Percentiles rank a stretch among this genome's conserved stretches.
Conservation (phyloP, 768 basidiomycete species). For the Roridomyces roridus region DNA sequence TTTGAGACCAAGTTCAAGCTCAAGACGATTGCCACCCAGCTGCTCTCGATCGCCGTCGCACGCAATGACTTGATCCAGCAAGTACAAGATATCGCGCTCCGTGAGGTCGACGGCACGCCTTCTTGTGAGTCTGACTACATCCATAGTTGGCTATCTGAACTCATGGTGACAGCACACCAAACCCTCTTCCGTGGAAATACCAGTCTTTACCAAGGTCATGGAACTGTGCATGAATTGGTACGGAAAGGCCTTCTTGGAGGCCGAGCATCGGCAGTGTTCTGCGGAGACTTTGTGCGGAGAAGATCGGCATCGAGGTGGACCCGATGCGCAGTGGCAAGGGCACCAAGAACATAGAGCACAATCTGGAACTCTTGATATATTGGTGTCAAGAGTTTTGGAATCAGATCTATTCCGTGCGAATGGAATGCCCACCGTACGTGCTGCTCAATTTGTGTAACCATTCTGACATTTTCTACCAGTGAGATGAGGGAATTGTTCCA, state of each 20-base stretch:
- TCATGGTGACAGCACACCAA: slow-evolving; percentile 62
- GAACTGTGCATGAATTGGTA: slow-evolving; percentile 84
- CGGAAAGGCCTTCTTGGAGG: slow-evolving; percentile 80
- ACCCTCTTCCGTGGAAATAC: slow-evolving; percentile 78
- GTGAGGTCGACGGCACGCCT: slow-evolving; percentile 73
- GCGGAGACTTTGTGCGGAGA: slow-evolving; percentile 72
- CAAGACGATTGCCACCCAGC: slow-evolving; percentile 62
- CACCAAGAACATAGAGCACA: slow-evolving; percentile 67
- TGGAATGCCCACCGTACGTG: slow-evolving; percentile 77
- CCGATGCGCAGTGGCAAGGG: slow-evolving; percentile 69
- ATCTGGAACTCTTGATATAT: slow-evolving; percentile 69
- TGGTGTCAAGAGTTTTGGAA: slow-evolving; percentile 88
- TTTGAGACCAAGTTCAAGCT: slow-evolving; percentile 71
- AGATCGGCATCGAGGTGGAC: slow-evolving; percentile 83
- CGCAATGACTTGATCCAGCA: slow-evolving; percentile 68
- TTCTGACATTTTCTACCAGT: slow-evolving; percentile 41
- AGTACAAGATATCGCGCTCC: slow-evolving; percentile 70
- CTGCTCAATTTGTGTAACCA: neutral
- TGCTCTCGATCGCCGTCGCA: slow-evolving; percentile 76
- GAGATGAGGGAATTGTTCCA: slow-evolving; percentile 76
- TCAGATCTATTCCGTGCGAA: slow-evolving; percentile 75
- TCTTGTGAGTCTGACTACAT: slow-evolving; percentile 53
- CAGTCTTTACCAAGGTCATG: slow-evolving; percentile 72
- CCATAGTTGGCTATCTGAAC: neutral
- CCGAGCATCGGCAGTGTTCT: slow-evolving; percentile 76